These are phyloP conservation scores for Apiospora sp. DNA, from an alignment of 2,329 filamentous ascomycete genomes.

Conservation along the genomic window DNA sequence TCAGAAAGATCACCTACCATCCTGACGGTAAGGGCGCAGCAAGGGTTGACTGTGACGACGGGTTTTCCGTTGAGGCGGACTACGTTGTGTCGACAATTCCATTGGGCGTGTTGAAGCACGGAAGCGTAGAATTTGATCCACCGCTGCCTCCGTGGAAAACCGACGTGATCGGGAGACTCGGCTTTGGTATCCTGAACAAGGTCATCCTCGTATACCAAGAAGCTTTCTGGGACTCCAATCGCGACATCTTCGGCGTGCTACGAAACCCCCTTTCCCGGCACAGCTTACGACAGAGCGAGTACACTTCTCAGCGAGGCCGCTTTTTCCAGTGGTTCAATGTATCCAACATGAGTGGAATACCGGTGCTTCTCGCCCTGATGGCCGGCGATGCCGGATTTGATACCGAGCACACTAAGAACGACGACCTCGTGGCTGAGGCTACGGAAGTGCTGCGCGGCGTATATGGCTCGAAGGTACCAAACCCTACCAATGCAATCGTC, in stretches of 20 bases:
- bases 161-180: conserved; percentile 81
- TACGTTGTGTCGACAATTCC: conserved; percentile 90
- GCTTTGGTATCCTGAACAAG: conserved; percentile 95
- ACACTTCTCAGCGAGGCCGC: conserved; percentile 79
- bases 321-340: conserved; percentile 99
- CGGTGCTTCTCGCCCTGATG: conserved; percentile 91
- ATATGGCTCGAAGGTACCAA: conserved; percentile 75
- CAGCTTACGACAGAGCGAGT: conserved; percentile 82
- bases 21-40: conserved; percentile 58
- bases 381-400: conserved; percentile 92
- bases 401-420: conserved; percentile 79
- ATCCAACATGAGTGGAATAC: conserved; percentile 86
- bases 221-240: conserved; percentile 87
- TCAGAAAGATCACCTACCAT: conserved; percentile 75
- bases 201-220: conserved; percentile 88
- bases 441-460: conserved; percentile 79
- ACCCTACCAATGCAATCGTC: conserved; percentile 84
- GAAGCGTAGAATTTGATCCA: conserved; percentile 84
- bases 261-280: conserved; percentile 74
- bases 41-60: conserved; percentile 78
- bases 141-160: conserved; percentile 87
- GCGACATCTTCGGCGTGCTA: conserved; percentile 93
- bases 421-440: conserved; percentile 81
- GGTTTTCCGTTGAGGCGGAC: conserved; percentile 81
- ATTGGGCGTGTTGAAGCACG: conserved; percentile 89